phyloP scores from a whole-genome alignment of 805 yeast species.

The Ascoidea rubescens region DNA sequence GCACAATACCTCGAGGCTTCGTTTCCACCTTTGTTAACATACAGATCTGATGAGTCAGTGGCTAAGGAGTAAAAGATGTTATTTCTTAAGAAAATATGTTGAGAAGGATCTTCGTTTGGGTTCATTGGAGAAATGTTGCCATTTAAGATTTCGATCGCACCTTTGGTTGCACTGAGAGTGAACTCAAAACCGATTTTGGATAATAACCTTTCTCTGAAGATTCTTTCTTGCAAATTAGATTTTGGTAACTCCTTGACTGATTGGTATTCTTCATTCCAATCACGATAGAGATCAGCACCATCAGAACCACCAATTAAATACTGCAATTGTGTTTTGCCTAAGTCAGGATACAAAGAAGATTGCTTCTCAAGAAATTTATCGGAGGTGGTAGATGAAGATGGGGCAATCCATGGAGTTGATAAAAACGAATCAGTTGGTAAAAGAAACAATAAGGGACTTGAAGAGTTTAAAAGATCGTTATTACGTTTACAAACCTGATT shows the following conservation, averaged over 20 bases:
- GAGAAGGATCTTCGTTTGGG: slow-evolving; percentile 50
- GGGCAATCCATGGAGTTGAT: slow-evolving; percentile 69
- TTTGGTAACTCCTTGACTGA: slow-evolving; percentile 60
- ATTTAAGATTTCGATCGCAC: slow-evolving; percentile 62
- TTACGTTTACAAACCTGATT: slow-evolving; percentile 36
- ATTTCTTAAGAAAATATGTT: slow-evolving; percentile 61
- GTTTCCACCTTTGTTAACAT: slow-evolving; percentile 58
- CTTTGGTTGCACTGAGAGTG: slow-evolving; percentile 58
- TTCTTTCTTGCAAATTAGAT: slow-evolving; percentile 44
- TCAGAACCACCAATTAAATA: slow-evolving; percentile 39
- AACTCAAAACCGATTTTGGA: slow-evolving; percentile 66
- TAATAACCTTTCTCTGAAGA: slow-evolving; percentile 62
- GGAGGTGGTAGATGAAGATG: neutral
- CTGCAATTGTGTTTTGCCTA: slow-evolving; percentile 16
- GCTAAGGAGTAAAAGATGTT: slow-evolving; percentile 82
- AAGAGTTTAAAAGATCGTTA: slow-evolving; percentile 26
- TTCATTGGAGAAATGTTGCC: slow-evolving; percentile 71
- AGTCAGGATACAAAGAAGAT: slow-evolving; percentile 12
- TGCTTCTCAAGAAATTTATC: slow-evolving; percentile 14
- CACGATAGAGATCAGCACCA: slow-evolving; percentile 45
- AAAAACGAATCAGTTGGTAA: slow-evolving; percentile 49
- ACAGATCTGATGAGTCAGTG: slow-evolving; percentile 52
- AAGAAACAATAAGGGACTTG: slow-evolving; percentile 40
- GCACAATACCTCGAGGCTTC: slow-evolving; percentile 76
- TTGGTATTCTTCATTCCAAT: slow-evolving; percentile 90